Percentiles rank a stretch among this genome's conserved stretches.
Conservation (phyloP, 306 rosid genomes). For the Cajanus cajan region DNA sequence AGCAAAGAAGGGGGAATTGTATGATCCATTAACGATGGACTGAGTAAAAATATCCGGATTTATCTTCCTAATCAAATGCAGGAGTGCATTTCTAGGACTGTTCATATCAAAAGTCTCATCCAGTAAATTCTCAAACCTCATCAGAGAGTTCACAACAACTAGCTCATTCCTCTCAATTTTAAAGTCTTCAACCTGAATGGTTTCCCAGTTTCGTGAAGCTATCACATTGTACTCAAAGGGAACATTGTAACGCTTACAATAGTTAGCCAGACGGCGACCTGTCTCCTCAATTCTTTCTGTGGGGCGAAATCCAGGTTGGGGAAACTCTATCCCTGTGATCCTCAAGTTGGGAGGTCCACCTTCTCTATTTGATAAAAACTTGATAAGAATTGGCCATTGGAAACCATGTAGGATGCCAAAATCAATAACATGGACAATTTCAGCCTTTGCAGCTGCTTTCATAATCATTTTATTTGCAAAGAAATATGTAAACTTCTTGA, state of each 20-base stretch:
- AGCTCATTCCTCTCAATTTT: constrained; percentile 49
- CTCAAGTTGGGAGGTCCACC: constrained; percentile 83
- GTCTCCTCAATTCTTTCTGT: constrained; percentile 57
- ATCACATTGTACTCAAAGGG: constrained; percentile 63
- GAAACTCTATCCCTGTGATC: constrained; percentile 78
- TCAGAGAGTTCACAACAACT: constrained; percentile 53
- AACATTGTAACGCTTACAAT: constrained; percentile 67
- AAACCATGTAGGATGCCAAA: constrained; percentile 84
- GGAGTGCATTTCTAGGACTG: constrained; percentile 63
- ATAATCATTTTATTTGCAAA: constrained; percentile 54
- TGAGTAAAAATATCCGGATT: constrained; percentile 67
- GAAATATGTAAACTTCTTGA: constrained; percentile 43
- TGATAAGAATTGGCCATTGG: constrained; percentile 79
- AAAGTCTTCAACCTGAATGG: constrained; percentile 53
- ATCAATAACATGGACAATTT: constrained; percentile 63
- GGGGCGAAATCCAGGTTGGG: constrained; percentile 74
- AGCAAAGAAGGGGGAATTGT: constrained; percentile 71
- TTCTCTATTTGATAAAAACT: constrained; percentile 48
- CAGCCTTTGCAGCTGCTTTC: constrained; percentile 51
- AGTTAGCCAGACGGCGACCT: constrained; percentile 62
- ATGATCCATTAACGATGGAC: constrained; percentile 51
- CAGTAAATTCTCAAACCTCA: constrained; percentile 50
- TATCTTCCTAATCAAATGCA: constrained; percentile 62
- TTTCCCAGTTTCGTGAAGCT: constrained; percentile 63
- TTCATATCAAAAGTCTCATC: constrained; percentile 63